Evolutionary conservation across 768 basidiomycete species (phyloP), one percentile per base, ranked within the genome.

Genomic region (Lactifluus pinguis): DNA sequence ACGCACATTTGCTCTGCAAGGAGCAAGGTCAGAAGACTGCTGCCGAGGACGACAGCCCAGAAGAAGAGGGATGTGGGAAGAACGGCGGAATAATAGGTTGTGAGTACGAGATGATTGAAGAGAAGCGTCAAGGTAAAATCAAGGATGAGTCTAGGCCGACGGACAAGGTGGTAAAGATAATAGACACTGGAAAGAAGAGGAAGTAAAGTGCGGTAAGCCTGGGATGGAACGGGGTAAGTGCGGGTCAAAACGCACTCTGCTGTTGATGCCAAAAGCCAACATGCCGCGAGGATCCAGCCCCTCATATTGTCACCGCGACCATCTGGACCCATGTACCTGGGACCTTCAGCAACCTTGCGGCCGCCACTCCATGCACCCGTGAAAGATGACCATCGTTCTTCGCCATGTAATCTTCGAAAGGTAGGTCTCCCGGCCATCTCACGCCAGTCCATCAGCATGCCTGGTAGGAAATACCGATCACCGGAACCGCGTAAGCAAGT

Each of bases 381-480:
- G 68, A 84, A 82, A 41, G 83, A 79, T 54, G 74, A 76, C 87
- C 87, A 90, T 49, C 80, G 74, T 47, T 83, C 81, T 56, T 81
- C 81, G 17, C 83, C 86, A 25, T 83, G 80, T 58, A 83, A 72
- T 30, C 82, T 82, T 58, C 80, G 81, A 21, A 88, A 83, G 0
- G 93, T 94, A 4, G 89, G 84, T 54, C 82, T 75, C 4, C 92
- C 89, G 1, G 94, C 89, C 83, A 99, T 87, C 72, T 98, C 90
- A 49, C 93, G 80, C 97, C 97, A 99, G 74, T 98, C 95, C 86
- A 99, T 92, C 41, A 98, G 77, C 87, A 93, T 91, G 3, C 87
- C 88, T 47, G 25, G 25, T 25, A 34, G n/a, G 87, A 62, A 38
- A 19, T 11, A 36, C 41, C 57, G 51, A 47, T 36, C 49, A 53